phyloP scores from a whole-genome alignment of 2,329 filamentous ascomycete genomes.

The Macrophomina pseudophaseolina region DNA sequence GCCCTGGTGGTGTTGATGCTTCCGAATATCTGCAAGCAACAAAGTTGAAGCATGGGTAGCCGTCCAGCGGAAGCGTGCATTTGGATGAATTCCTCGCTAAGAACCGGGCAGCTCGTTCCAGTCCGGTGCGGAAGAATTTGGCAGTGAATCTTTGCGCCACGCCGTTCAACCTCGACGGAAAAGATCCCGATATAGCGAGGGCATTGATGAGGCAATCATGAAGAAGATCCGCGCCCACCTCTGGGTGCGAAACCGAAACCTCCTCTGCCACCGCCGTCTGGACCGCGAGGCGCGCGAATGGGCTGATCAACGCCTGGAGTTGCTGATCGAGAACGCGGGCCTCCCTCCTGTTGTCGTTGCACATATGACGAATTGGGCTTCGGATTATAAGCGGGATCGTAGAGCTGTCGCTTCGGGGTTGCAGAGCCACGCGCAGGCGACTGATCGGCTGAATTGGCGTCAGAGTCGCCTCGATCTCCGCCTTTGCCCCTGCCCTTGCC shows the following conservation, averaged over 20 bases:
- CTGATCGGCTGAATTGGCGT: constrained; percentile 42
- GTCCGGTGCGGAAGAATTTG: constrained; percentile 8
- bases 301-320: constrained; percentile 69
- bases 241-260: constrained; percentile 70
- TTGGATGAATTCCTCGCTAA: constrained; percentile 4
- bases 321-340: constrained; percentile 53
- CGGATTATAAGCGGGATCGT: constrained; percentile 73
- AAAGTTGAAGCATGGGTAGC: not conserved
- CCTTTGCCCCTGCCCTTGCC: constrained; percentile 46
- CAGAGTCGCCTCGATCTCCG: constrained; percentile 39
- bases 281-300: constrained; percentile 76
- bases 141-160: constrained; percentile 6
- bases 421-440: constrained; percentile 44
- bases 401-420: constrained; percentile 66
- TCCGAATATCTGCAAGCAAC: not conserved
- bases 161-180: not conserved
- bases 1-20: not conserved
- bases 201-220: not conserved
- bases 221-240: constrained; percentile 17
- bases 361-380: constrained; percentile 58
- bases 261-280: constrained; percentile 75
- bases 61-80: not conserved
- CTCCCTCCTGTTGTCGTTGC: constrained; percentile 41
- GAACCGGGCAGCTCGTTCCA: constrained; percentile 1
- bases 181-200: not conserved